phyloP scores from a whole-genome alignment of 1,284 basidiomycete species.

The Rhizoctonia solani region DNA sequence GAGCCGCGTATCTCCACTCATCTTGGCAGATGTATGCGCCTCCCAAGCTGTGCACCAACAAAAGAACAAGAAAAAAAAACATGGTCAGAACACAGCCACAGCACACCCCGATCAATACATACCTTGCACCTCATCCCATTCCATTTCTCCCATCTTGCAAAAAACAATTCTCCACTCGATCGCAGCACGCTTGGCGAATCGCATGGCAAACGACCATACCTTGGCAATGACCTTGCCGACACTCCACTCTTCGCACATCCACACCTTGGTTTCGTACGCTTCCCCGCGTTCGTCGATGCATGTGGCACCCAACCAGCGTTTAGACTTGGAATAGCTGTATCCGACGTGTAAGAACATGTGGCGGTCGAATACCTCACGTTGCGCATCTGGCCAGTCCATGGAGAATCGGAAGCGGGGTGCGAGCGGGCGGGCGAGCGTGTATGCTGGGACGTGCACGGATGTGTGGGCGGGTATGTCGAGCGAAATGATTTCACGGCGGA shows the following conservation, averaged over 20 bases:
- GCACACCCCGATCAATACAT: too few relatives aligned
- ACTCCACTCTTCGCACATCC: too few relatives aligned
- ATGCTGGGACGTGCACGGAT: conserved; percentile 66
- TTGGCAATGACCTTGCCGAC: conserved; percentile 48
- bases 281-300: conserved; percentile 79
- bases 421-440: conserved; percentile 60
- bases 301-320: conserved; percentile 75
- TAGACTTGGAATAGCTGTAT: conserved; percentile 64
- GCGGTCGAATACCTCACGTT: conserved; percentile 69
- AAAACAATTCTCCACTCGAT: conserved; percentile 80
- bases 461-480: conserved; percentile 50
- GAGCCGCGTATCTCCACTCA: conserved; percentile 46
- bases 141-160: conserved; percentile 64
- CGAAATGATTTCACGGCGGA: conserved; percentile 56
- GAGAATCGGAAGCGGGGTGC: conserved; percentile 53
- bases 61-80: conserved; percentile 17
- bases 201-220: conserved; percentile 67
- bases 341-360: conserved; percentile 75
- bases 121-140: conserved; percentile 67
- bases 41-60: conserved; percentile 76
- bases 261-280: conserved; percentile 64
- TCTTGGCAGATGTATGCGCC: conserved; percentile 51
- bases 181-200: conserved; percentile 63
- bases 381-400: conserved; percentile 51
- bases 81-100: background rate